These are phyloP conservation scores for Ogataea parapolymorpha DNA, from an alignment of 805 yeast genomes.

Conservation along the genomic window DNA sequence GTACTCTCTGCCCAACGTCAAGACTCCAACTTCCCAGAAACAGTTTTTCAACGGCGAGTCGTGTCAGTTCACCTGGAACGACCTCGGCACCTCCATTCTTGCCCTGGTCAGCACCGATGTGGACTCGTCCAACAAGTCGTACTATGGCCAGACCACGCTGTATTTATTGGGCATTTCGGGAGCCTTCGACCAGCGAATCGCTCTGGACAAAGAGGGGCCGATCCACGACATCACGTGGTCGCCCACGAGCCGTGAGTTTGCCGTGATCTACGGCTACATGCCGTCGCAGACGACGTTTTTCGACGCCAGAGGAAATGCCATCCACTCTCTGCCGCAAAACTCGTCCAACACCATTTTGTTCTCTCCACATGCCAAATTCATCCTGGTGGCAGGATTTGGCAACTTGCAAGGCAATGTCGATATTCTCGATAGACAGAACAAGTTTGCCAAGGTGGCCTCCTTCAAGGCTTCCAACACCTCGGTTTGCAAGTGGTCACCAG, in stretches of 20 bases:
- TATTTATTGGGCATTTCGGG: constrained; percentile 91
- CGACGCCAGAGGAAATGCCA: constrained; percentile 87
- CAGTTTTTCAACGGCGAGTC: constrained; percentile 94
- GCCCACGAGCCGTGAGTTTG: constrained; percentile 93
- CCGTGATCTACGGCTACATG: constrained; percentile 96
- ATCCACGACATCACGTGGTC: constrained; percentile 98
- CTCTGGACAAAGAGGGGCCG: constrained; percentile 90
- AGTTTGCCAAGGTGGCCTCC: constrained; percentile 72
- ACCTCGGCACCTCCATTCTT: constrained; percentile 87
- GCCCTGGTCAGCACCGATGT: constrained; percentile 96
- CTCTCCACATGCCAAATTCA: constrained; percentile 91
- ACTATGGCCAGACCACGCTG: constrained; percentile 94
- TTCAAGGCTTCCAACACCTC: constrained; percentile 93
- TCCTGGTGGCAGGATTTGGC: constrained; percentile 96
- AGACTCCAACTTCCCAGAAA: constrained; percentile 78
- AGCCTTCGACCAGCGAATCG: constrained; percentile 82
- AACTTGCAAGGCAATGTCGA: constrained; percentile 96
- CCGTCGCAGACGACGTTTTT: constrained; percentile 94
- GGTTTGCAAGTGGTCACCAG: constrained; percentile 98
- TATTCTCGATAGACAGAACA: constrained; percentile 85
- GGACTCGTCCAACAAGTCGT: constrained; percentile 88
- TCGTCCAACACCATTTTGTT: constrained; percentile 87
- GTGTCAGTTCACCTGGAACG: constrained; percentile 91
- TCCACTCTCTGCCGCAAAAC: constrained; percentile 78
- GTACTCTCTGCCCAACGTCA: constrained; percentile 72